phyloP scores from a whole-genome alignment of 2,329 filamentous ascomycete genomes.

The Pseudopyricularia cyperi region DNA sequence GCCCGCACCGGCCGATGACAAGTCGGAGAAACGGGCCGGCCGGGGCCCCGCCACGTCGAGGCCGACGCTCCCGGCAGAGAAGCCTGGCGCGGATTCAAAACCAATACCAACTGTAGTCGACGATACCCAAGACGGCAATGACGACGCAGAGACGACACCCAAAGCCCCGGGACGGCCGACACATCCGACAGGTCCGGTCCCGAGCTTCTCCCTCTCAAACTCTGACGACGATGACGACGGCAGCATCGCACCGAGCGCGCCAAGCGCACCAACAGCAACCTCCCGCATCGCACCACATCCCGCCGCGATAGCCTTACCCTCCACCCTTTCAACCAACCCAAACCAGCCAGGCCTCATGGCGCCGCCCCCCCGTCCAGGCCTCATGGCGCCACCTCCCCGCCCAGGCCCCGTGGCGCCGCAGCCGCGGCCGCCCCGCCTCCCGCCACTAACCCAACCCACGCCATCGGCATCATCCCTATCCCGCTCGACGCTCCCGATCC shows the following conservation, averaged over 20 bases:
- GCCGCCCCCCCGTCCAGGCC: slow-evolving; percentile 15
- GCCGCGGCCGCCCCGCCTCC: slow-evolving; percentile 9
- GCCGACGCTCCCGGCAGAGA: neutral
- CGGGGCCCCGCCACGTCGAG: slow-evolving; percentile 7
- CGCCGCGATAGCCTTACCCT: neutral
- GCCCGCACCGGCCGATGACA: slow-evolving; percentile 4
- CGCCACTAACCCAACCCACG: slow-evolving; percentile 12
- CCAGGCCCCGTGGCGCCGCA: slow-evolving; percentile 5
- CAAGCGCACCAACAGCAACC: slow-evolving; percentile 6
- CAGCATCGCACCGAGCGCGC: neutral
- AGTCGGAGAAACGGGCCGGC: neutral
- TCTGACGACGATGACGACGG: slow-evolving; percentile 12
- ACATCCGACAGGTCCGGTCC: slow-evolving; percentile 19
- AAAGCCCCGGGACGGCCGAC: slow-evolving; percentile 23
- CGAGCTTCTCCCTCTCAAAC: slow-evolving; percentile 31
- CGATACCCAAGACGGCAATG: slow-evolving; percentile 9
- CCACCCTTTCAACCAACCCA: neutral
- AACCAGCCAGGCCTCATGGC: slow-evolving; percentile 11
- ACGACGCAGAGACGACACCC: slow-evolving; percentile 31
- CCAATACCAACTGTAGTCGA: slow-evolving; percentile 4
- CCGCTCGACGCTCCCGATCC: slow-evolving; percentile 17
- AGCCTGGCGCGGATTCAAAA: neutral
- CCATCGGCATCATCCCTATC: slow-evolving; percentile 11
- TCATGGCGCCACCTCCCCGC: slow-evolving; percentile 8
- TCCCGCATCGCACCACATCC: too few species aligned